Evolutionary conservation across 371 early-diverging fungal genomes (phyloP).

Genomic region (Enterocytospora artemiae): DNA sequence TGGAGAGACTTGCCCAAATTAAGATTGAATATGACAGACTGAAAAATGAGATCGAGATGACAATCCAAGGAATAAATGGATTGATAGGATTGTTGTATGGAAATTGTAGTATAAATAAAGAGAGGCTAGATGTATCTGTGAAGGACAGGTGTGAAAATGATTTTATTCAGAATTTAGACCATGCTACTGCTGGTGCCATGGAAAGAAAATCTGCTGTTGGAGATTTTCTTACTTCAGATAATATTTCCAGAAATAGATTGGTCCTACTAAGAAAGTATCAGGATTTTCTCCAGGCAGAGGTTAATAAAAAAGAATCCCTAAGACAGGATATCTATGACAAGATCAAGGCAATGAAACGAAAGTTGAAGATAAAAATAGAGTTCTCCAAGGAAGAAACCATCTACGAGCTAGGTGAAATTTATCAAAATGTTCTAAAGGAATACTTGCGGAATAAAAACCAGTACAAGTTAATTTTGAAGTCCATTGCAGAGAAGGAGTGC

Average conservation of each 20-base stretch:
- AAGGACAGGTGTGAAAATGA: too few species aligned
- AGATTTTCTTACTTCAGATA: too few species aligned
- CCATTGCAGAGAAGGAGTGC: slow-evolving; percentile 19
- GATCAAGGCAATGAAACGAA: slow-evolving; percentile 15
- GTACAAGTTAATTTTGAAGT: slow-evolving; percentile 14
- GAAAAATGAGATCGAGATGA: too few species aligned
- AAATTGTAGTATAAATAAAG: too few species aligned
- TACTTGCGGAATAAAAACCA: slow-evolving; percentile 14
- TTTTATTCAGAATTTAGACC: too few species aligned
- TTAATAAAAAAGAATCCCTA: slow-evolving; percentile 18
- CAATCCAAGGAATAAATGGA: too few species aligned
- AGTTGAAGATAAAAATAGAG: background rate
- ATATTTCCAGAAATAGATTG: background rate
- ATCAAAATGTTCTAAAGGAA: slow-evolving; percentile 14
- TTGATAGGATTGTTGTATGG: too few species aligned
- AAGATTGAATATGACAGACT: too few species aligned
- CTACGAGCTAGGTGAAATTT: slow-evolving; percentile 22
- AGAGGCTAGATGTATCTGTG: too few species aligned
- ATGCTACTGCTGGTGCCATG: too few species aligned
- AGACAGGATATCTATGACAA: slow-evolving; percentile 28
- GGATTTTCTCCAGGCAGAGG: background rate
- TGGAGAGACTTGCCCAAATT: too few species aligned
- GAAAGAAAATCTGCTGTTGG: too few species aligned
- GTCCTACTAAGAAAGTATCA: background rate
- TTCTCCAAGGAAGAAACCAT: slow-evolving; percentile 18